These are phyloP conservation scores for Agapanthus africanus DNA, from an alignment of 106 monocot genomes.

Conservation along the genomic window DNA sequence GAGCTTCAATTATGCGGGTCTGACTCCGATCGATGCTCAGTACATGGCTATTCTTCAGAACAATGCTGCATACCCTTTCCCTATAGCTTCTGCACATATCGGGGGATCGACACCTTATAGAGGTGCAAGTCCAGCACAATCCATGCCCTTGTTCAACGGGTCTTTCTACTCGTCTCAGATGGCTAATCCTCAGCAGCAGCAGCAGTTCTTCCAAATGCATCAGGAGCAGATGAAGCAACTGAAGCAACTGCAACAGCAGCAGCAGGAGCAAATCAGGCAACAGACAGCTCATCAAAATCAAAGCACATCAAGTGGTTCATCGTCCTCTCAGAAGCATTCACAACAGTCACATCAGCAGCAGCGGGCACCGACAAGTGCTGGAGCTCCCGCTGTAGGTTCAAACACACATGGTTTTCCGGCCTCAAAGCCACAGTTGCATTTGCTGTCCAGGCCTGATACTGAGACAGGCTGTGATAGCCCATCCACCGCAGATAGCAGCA, in stretches of 20 bases:
- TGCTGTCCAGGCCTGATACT: no score
- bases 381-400: no score
- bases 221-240: conserved; percentile 3
- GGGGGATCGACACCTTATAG: conserved; percentile 54
- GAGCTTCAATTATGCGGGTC: conserved; percentile 65
- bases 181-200: conserved; percentile 63
- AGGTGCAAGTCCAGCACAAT: conserved; percentile 37
- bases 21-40: conserved; percentile 61
- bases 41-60: no score
- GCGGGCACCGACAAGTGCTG: no score
- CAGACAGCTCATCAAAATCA: conserved; percentile 27
- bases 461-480: conserved; percentile 34
- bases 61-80: conserved; percentile 68
- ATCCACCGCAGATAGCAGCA: conserved; percentile 24
- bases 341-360: conserved; percentile 34
- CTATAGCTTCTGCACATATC: conserved; percentile 53
- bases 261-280: background rate
- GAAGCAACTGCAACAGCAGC: conserved; percentile 34
- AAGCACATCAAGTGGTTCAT: conserved; percentile 55
- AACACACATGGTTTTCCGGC: no score
- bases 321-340: conserved; percentile 60
- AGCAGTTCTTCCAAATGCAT: conserved; percentile 28
- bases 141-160: conserved; percentile 74
- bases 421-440: no score
- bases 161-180: conserved; percentile 77